Evolutionary conservation across 768 basidiomycete species (phyloP).

Genomic region (Pisolithus microcarpus): DNA sequence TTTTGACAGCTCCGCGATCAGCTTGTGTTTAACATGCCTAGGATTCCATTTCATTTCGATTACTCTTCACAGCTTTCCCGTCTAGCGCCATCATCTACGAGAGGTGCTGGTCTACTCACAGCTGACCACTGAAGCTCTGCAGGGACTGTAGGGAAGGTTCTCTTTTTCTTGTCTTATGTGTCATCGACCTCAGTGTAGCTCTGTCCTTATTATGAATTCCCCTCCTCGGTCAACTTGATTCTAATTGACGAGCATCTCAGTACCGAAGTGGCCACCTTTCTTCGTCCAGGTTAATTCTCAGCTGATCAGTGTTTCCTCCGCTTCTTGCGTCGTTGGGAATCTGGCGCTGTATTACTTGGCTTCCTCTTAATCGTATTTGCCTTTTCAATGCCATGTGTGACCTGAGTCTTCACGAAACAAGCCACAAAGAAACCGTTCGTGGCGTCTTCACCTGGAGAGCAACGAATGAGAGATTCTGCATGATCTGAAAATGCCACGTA

Average conservation of each 20-base stretch:
- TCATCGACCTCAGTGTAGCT: constrained; percentile 15
- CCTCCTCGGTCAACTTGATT: constrained; percentile 2
- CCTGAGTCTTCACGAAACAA: constrained; percentile 54
- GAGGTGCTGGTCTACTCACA: constrained; percentile 28
- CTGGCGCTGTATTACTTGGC: constrained; percentile 6
- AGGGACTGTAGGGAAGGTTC: constrained; percentile 17
- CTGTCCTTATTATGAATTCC: constrained; percentile 13
- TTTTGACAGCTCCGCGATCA: constrained; percentile 9
- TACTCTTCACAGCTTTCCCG: constrained; percentile 10
- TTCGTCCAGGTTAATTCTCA: not conserved
- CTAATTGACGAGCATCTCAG: not conserved
- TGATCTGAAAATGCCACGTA: constrained; percentile 32
- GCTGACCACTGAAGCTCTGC: constrained; percentile 28
- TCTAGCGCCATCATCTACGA: constrained; percentile 12
- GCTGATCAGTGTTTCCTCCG: constrained; percentile 9
- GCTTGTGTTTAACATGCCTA: constrained; percentile 9
- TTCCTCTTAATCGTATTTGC: constrained; percentile 21
- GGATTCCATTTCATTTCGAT: constrained; percentile 6
- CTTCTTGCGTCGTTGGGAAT: constrained; percentile 15
- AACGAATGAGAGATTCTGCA: constrained; percentile 61
- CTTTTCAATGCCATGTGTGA: constrained; percentile 2
- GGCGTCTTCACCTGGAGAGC: constrained; percentile 73
- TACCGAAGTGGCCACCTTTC: not conserved
- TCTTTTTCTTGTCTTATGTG: constrained; percentile 18
- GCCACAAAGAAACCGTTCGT: constrained; percentile 98